Conservation (phyloP, 202 grass and related monocot species). For the Eragrostis tef region DNA sequence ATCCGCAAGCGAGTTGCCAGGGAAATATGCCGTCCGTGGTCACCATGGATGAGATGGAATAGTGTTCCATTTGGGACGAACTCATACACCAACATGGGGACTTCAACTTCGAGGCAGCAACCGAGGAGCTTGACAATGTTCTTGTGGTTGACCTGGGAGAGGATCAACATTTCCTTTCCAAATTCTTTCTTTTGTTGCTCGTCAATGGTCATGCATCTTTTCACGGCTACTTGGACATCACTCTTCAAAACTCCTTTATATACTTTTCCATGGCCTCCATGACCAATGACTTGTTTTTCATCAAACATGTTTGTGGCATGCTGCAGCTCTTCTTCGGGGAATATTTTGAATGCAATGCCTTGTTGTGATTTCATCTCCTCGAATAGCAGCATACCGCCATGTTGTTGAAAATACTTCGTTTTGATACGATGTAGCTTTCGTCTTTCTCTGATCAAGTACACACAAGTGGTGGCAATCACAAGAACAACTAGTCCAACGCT, state of each 20-base stretch:
- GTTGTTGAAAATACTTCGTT: constrained; percentile 40
- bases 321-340: constrained; percentile 51
- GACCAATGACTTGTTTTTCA: constrained; percentile 32
- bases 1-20: constrained; percentile 43
- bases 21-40: constrained; percentile 22
- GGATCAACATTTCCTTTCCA: constrained; percentile 58
- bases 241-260: constrained; percentile 53
- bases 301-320: constrained; percentile 54
- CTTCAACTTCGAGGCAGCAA: constrained; percentile 52
- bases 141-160: constrained; percentile 51
- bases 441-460: constrained; percentile 30
- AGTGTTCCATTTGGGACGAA: constrained; percentile 59
- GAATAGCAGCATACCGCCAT: constrained; percentile 42
- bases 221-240: constrained; percentile 35
- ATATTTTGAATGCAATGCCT: constrained; percentile 46
- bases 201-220: constrained; percentile 46
- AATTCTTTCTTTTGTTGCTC: constrained; percentile 57
- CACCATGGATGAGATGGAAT: constrained; percentile 47
- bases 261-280: constrained; percentile 56
- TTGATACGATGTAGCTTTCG: constrained; percentile 21
- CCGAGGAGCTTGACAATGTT: constrained; percentile 59
- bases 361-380: constrained; percentile 52
- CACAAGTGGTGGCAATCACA: neutral
- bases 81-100: constrained; percentile 55
- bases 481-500: constrained; percentile 40